These are phyloP conservation scores for Eimeria praecox DNA, from an alignment of 169 alveolate species.

Conservation along the genomic window DNA sequence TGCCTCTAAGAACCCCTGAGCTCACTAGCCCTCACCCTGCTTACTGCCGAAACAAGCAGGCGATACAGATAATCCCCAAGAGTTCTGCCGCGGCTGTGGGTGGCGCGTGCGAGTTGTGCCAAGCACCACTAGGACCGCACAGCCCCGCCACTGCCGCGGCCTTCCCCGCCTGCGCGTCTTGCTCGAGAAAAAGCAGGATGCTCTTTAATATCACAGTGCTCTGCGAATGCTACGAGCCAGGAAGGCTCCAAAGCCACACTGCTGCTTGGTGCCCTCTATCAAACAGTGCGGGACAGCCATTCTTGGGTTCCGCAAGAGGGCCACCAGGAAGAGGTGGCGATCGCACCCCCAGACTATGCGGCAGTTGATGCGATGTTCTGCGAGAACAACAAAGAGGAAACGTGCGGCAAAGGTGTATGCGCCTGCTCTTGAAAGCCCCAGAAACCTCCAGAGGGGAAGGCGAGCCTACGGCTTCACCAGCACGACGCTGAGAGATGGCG, in stretches of 20 bases:
- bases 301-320: slow-evolving; percentile 57
- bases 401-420: slow-evolving; percentile 35
- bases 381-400: slow-evolving; percentile 28
- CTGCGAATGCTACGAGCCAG: slow-evolving; percentile 20
- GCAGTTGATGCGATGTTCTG: slow-evolving; percentile 62
- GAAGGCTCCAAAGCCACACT: slow-evolving; percentile 72
- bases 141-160: slow-evolving; percentile 81
- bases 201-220: slow-evolving; percentile 43
- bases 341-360: slow-evolving; percentile 70
- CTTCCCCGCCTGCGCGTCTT: slow-evolving; percentile 56
- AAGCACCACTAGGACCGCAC: slow-evolving; percentile 73
- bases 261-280: slow-evolving; percentile 67
- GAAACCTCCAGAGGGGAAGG: slow-evolving; percentile 62
- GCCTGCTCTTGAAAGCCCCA: slow-evolving; percentile 42
- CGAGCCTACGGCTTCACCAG: slow-evolving; percentile 61
- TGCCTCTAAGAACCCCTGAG: slow-evolving; percentile 23
- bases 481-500: slow-evolving; percentile 72
- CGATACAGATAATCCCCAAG: slow-evolving; percentile 43
- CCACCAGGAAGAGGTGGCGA: slow-evolving; percentile 57
- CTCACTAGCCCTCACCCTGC: background rate
- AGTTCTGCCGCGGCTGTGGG: slow-evolving; percentile 77
- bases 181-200: slow-evolving; percentile 23
- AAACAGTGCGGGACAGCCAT: slow-evolving; percentile 61
- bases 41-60: background rate
- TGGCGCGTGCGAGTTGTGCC: slow-evolving; percentile 80